A percentile compares a stretch with the other conserved stretches of the same genome.
Evolutionary conservation across 306 rosid species (phyloP).

Genomic region (Cucumis cinereus): DNA sequence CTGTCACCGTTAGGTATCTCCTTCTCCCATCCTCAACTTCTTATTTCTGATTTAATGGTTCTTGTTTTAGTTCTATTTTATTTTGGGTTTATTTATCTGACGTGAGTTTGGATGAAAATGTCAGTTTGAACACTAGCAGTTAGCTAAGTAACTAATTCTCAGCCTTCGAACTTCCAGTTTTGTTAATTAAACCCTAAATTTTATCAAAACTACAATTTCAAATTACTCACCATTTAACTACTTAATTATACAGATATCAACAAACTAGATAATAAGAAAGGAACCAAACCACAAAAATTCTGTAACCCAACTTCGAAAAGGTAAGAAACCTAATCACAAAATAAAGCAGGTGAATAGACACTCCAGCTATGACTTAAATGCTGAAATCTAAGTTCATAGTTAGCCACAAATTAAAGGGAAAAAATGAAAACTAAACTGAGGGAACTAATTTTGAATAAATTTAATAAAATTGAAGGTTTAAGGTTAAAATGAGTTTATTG

Average conservation of each 20-base stretch:
- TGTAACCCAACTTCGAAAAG: neutral
- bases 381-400: neutral
- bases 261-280: neutral
- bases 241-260: neutral
- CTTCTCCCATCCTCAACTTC: neutral
- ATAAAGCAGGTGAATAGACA: neutral
- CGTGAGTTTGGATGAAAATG: neutral
- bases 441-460: neutral
- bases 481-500: neutral
- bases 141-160: neutral
- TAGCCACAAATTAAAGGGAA: too few relatives aligned
- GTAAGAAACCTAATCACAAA: neutral
- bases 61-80: neutral
- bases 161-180: neutral
- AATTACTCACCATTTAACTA: neutral
- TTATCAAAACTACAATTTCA: neutral
- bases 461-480: neutral
- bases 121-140: neutral
- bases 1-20: conserved; percentile 69
- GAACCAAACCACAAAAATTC: neutral
- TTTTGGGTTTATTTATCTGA: neutral
- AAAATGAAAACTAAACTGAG: neutral
- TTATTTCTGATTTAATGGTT: neutral
- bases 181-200: neutral
- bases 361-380: neutral